Conservation (phyloP, 345 rosid genomes). For the Melaleuca quinquenervia region DNA sequence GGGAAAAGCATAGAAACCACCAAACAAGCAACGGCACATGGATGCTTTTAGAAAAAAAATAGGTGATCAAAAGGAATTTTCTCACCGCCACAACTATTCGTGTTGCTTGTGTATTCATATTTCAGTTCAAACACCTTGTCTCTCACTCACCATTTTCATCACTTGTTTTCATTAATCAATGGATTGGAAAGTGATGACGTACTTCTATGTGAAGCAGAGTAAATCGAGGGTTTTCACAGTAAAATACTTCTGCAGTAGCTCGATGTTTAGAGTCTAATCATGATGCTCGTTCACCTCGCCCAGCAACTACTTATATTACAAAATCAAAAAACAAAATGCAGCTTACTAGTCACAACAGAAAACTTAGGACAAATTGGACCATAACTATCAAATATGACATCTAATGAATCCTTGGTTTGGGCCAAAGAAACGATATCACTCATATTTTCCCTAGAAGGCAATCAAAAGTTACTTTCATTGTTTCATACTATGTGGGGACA, state of each 20-base stretch:
- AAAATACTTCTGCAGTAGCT: background rate
- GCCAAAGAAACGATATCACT: background rate
- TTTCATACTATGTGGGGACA: background rate
- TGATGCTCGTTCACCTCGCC: background rate
- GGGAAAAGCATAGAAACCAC: background rate
- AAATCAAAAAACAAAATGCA: background rate
- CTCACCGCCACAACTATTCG: background rate
- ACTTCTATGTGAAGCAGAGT: background rate
- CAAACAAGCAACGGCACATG: background rate
- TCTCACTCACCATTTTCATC: background rate
- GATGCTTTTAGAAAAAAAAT: background rate
- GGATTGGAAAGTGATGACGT: background rate
- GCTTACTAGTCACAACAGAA: background rate
- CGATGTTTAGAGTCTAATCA: background rate
- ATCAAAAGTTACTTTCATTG: background rate
- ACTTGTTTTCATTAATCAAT: background rate
- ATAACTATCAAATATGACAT: background rate
- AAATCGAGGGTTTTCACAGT: background rate
- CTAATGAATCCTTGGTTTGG: background rate
- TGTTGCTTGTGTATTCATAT: background rate
- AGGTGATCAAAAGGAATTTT: background rate
- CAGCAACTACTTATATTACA: background rate
- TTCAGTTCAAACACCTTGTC: background rate
- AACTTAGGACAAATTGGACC: background rate
- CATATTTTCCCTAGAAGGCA: background rate